Conservation (phyloP, 2,329 filamentous ascomycete genomes). For the Talaromyces sp. region DNA sequence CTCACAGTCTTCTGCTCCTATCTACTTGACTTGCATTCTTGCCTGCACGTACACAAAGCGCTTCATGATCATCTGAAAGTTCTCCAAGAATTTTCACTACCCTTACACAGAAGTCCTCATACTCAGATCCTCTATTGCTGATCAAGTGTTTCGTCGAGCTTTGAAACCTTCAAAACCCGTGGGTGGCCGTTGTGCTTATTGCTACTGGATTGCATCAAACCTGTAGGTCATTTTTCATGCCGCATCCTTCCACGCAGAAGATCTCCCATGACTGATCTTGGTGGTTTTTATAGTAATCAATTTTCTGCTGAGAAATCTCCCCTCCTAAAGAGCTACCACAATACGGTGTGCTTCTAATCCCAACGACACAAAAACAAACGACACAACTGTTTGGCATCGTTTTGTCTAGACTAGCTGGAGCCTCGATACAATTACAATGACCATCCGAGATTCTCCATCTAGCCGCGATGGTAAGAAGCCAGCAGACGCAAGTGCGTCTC, state of each 20-base stretch:
- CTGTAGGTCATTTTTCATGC: not conserved
- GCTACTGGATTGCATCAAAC: not conserved
- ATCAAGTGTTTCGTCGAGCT: not conserved
- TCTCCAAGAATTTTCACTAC: not conserved
- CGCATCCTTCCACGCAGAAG: not conserved
- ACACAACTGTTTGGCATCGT: not conserved
- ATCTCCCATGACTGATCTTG: not conserved
- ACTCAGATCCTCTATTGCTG: not conserved
- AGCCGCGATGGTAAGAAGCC: not conserved
- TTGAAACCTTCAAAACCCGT: not conserved
- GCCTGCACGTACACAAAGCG: not conserved
- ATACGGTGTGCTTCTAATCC: not conserved
- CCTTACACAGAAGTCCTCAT: not conserved
- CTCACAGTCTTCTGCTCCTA: not conserved
- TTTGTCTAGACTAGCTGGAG: not conserved
- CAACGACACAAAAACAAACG: not conserved
- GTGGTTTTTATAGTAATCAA: not conserved
- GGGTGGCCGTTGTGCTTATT: slow-evolving; percentile 9
- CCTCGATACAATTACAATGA: slow-evolving; percentile 7
- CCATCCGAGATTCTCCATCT: not conserved
- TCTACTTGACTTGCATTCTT: not conserved
- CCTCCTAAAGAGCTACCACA: not conserved
- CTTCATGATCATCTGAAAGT: not conserved
- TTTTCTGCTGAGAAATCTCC: not conserved
- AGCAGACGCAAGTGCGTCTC: not conserved